Conservation (phyloP, 768 basidiomycete species). For the Artomyces pyxidatus region DNA sequence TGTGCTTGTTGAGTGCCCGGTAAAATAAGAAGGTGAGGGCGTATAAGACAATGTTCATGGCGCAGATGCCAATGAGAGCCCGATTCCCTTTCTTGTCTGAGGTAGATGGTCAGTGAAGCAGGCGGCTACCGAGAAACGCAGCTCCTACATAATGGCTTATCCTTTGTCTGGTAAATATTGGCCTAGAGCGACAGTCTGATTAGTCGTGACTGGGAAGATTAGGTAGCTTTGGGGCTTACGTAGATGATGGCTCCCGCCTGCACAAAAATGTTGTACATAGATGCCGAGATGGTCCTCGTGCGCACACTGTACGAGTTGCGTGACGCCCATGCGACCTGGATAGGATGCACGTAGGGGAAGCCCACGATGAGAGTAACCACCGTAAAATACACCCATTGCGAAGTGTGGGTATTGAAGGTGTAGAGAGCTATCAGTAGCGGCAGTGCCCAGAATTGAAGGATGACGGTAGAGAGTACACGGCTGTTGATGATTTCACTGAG, state of each 20-base stretch:
- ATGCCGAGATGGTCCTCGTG: slow-evolving; percentile 36
- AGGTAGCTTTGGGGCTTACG: slow-evolving; percentile 22
- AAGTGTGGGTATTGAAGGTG: slow-evolving; percentile 39
- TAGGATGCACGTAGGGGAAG: slow-evolving; percentile 35
- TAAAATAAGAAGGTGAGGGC: slow-evolving; percentile 48
- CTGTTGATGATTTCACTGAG: slow-evolving; percentile 50
- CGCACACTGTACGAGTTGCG: slow-evolving; percentile 54
- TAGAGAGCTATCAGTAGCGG: slow-evolving; percentile 51
- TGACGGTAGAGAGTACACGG: slow-evolving; percentile 42
- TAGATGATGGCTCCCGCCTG: slow-evolving; percentile 45
- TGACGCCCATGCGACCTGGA: slow-evolving; percentile 44
- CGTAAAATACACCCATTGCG: slow-evolving; percentile 47
- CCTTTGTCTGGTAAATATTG: slow-evolving; percentile 48
- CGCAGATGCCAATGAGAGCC: slow-evolving; percentile 44
- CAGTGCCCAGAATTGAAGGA: slow-evolving; percentile 55
- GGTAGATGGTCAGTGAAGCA: neutral
- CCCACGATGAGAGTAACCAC: slow-evolving; percentile 48
- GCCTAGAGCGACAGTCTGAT: slow-evolving; percentile 24
- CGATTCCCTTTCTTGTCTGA: slow-evolving; percentile 57
- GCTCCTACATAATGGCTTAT: slow-evolving; percentile 27
- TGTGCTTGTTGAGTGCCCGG: slow-evolving; percentile 36
- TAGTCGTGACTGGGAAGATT: neutral
- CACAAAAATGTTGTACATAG: slow-evolving; percentile 58
- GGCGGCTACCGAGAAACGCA: neutral
- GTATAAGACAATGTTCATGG: slow-evolving; percentile 47